Percentiles rank a stretch among this genome's conserved stretches.
These are phyloP conservation scores for Microthlaspi erraticum DNA, from an alignment of 345 rosid genomes.

Conservation along the genomic window DNA sequence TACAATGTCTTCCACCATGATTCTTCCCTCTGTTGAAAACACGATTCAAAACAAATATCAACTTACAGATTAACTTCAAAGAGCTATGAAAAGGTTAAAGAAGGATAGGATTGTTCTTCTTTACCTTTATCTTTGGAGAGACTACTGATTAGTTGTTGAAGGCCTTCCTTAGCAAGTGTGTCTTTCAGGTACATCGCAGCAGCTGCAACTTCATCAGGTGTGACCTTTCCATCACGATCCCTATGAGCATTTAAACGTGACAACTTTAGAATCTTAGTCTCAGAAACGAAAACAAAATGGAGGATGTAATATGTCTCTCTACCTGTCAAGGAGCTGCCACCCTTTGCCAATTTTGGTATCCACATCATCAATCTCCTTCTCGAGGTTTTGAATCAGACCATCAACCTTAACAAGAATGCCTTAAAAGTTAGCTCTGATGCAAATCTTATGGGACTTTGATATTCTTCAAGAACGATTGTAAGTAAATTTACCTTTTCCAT, in stretches of 20 bases:
- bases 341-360: slow-evolving; percentile 81
- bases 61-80: slow-evolving; percentile 13
- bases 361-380: slow-evolving; percentile 86
- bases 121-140: slow-evolving; percentile 83
- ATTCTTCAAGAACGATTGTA: not conserved
- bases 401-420: slow-evolving; percentile 60
- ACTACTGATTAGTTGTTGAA: slow-evolving; percentile 74
- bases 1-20: slow-evolving; percentile 93
- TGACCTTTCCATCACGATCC: slow-evolving; percentile 88
- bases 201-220: slow-evolving; percentile 84
- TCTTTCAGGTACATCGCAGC: slow-evolving; percentile 83
- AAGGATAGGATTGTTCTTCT: slow-evolving; percentile 14
- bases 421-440: slow-evolving; percentile 25
- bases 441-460: not conserved
- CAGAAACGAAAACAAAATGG: slow-evolving; percentile 10
- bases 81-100: not conserved
- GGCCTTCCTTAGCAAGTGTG: slow-evolving; percentile 73
- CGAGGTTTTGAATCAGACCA: slow-evolving; percentile 82
- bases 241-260: slow-evolving; percentile 45
- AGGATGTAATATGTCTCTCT: not conserved
- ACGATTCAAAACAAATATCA: slow-evolving; percentile 17
- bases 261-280: slow-evolving; percentile 1
- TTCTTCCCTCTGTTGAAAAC: slow-evolving; percentile 77
- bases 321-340: slow-evolving; percentile 89
- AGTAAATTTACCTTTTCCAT: slow-evolving; percentile 62